Evolutionary conservation across 352 stramenopile genomes (phyloP), one percentile per base, ranked within the genome.

Genomic region (Globisporangium emineosum): DNA sequence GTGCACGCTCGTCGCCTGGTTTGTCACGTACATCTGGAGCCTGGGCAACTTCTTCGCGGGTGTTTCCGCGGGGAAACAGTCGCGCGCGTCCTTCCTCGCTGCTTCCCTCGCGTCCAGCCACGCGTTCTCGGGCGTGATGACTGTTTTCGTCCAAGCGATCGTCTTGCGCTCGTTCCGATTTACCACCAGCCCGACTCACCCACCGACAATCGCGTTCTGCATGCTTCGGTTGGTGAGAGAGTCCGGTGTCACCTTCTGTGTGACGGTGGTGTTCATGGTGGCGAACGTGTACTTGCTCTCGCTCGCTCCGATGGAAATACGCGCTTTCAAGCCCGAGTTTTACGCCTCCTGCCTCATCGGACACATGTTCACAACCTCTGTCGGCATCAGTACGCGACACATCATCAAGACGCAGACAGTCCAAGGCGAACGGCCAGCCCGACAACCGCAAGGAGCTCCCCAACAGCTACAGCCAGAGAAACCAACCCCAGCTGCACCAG

Each of bases 11-110:
- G 65, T 66, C 7, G 64, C 67, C 0, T 67, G 42, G 27, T n/a
- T 72, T 7, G 51, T 67, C 33, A 76, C 64, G 30, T 72, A 60
- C 43, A 35, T 60, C 25, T 74, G 66, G 60, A 74, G 66, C 42
- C 1, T 68, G 9, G 67, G 69, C 17, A 69, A 75, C 55, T 25
- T 62, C 25, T 78, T 74, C 45, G 32, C 60, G 0, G 56, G 68
- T 17, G 59, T 49, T 21, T 58, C 65, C 4, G 67, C 55, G 5
- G 60, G 62, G 33, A 53, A 76, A 2, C 68, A 80, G 37, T 68
- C 71, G 1, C 57, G 62, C 12, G 32, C 15, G 1, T 67, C 68
- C 32, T 77, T 76, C 21, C 62, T 69, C 1, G 63, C 70, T 37
- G 68, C 62, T 2, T 13, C 47, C 0, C 33, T 64, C 33, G 32